Conservation (phyloP, 192 early-diverging fungal genomes). For the Rhizophagus prolifer region DNA sequence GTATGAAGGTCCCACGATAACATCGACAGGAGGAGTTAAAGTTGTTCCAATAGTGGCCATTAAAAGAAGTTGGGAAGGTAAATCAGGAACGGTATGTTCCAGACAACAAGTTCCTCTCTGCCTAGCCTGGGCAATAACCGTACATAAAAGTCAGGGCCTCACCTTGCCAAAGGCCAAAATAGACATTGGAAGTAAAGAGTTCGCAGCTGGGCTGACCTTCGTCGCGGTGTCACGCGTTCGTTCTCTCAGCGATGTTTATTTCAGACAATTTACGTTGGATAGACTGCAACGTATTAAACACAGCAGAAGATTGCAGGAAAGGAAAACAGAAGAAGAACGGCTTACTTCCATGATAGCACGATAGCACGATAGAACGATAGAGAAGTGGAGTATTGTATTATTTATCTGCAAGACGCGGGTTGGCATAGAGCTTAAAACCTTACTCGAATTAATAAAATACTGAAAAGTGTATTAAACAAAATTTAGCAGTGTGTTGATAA, state of each 20-base stretch:
- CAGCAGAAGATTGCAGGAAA: neutral
- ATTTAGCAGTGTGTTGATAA: too few relatives aligned
- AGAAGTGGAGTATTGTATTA: too few relatives aligned
- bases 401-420: too few relatives aligned
- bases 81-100: neutral
- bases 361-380: too few relatives aligned
- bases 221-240: neutral
- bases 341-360: too few relatives aligned
- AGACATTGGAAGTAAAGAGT: neutral
- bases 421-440: too few relatives aligned
- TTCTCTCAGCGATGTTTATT: neutral
- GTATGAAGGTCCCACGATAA: neutral
- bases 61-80: neutral
- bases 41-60: neutral
- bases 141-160: constrained; percentile 7
- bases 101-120: neutral
- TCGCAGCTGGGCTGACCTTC: neutral
- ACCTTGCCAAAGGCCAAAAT: constrained; percentile 1
- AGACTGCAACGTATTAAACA: constrained; percentile 1
- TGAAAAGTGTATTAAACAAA: too few relatives aligned
- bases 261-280: neutral
- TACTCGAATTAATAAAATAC: too few relatives aligned
- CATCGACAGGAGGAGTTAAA: neutral
- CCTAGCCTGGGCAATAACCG: neutral
- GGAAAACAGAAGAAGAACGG: neutral